Conservation (phyloP, 1,284 basidiomycete genomes). For the Stereum hirsutum region DNA sequence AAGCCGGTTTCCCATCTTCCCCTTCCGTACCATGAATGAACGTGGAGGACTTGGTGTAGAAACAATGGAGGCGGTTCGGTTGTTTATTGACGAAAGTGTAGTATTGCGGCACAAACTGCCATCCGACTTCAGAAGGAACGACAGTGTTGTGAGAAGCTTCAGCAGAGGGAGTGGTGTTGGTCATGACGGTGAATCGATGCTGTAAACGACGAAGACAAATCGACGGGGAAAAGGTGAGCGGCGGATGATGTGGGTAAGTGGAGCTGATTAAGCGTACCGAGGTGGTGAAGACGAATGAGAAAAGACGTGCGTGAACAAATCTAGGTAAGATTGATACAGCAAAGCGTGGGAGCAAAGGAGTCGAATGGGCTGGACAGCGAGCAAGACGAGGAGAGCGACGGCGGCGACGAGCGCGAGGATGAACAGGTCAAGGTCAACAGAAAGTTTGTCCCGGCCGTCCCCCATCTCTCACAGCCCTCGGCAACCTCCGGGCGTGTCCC, state of each 20-base stretch:
- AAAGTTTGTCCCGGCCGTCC: too few species aligned
- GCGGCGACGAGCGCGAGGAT: conserved; percentile 4
- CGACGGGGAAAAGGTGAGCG: too few species aligned
- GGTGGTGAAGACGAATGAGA: conserved; percentile 5
- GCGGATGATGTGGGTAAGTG: background rate
- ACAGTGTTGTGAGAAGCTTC: conserved; percentile 39
- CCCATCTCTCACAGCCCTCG: too few species aligned
- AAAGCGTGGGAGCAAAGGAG: conserved; percentile 11
- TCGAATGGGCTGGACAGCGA: background rate
- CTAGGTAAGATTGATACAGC: conserved; percentile 9
- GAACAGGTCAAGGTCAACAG: conserved; percentile 4
- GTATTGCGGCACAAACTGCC: conserved; percentile 96
- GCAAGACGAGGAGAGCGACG: conserved; percentile 9
- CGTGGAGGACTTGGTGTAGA: conserved; percentile 97
- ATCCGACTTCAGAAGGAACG: conserved; percentile 85
- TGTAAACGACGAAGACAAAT: background rate
- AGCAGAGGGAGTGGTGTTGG: conserved; percentile 22
- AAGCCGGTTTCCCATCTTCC: conserved; percentile 81
- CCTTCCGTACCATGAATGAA: conserved; percentile 96
- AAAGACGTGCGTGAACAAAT: conserved; percentile 10
- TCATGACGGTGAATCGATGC: conserved; percentile 22
- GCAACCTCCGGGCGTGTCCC: too few species aligned
- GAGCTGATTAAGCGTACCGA: conserved; percentile 2
- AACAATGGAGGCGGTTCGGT: conserved; percentile 93
- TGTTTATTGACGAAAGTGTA: conserved; percentile 98